Evolutionary conservation across 495 filamentous ascomycete species (phyloP).

Genomic region (Penicillium coffeae): DNA sequence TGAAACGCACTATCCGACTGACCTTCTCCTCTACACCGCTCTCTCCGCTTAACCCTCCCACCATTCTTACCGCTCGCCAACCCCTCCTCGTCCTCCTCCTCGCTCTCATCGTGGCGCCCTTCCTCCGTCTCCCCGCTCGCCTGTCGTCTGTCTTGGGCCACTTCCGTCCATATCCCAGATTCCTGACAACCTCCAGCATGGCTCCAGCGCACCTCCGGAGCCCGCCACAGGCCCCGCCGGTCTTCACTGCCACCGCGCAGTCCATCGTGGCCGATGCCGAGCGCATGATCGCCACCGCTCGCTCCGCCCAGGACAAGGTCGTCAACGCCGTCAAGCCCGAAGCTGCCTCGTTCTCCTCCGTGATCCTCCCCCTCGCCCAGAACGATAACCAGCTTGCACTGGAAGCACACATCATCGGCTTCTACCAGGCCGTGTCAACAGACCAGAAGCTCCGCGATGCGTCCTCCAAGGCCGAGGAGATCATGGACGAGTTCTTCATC

Average conservation of each 20-base stretch:
- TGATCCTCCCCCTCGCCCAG: slow-evolving; percentile 59
- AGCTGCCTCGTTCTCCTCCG: slow-evolving; percentile 62
- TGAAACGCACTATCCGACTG: slow-evolving; percentile 3
- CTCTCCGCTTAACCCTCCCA: slow-evolving; percentile 10
- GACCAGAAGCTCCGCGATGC: slow-evolving; percentile 67
- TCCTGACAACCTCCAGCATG: slow-evolving; percentile 63
- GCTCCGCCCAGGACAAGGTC: slow-evolving; percentile 68
- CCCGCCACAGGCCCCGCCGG: slow-evolving; percentile 80
- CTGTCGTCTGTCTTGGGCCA: slow-evolving; percentile 59
- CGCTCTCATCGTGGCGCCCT: slow-evolving; percentile 73
- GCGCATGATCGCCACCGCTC: slow-evolving; percentile 63
- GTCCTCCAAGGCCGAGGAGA: slow-evolving; percentile 63
- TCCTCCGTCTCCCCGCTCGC: slow-evolving; percentile 53
- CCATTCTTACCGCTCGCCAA: slow-evolving; percentile 32
- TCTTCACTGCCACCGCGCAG: slow-evolving; percentile 77
- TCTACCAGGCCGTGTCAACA: slow-evolving; percentile 77
- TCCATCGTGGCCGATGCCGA: slow-evolving; percentile 75
- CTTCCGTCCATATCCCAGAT: slow-evolving; percentile 44
- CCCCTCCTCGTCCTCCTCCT: slow-evolving; percentile 58
- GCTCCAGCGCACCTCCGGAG: slow-evolving; percentile 57
- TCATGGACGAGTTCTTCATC: slow-evolving; percentile 64
- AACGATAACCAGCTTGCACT: slow-evolving; percentile 64
- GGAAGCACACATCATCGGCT: slow-evolving; percentile 59
- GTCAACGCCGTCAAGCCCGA: slow-evolving; percentile 62
- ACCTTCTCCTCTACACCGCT: not conserved